Evolutionary conservation across 495 filamentous ascomycete species (phyloP), one percentile per base, ranked within the genome.

Genomic region (Lophium mytilinum): DNA sequence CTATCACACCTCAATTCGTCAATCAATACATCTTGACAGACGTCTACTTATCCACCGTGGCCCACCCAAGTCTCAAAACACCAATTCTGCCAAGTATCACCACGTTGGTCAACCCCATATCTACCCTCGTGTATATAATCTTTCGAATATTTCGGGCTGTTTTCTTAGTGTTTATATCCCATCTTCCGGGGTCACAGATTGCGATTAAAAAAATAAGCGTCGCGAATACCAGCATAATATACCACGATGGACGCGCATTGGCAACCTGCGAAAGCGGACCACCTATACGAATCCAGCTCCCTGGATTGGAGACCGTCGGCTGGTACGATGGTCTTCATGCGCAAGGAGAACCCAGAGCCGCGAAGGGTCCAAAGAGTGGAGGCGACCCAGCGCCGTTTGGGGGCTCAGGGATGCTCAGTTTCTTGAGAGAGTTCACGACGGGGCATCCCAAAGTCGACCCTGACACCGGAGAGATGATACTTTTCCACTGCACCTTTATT

Each of bases 181-280:
- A 73, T 30, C 52, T 83, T 0, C 74, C 79, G 1, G 80, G 78
- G 9, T 79, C 78, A 2, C 70, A 71, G 47, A 75, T 72, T 55
- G 66, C 62, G 0, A 78, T 86, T 57, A 83, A 76, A 58, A 81
- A 74, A 62, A 81, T 83, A 30, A 84, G 83, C 60, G 81, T 82
- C 19, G 82, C 80, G 6, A 87, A 87, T 56, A 87, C 83, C 11
- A 71, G 70, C 0, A 68, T 86, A 19, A 9, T 82, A 1, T 85
- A 81, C 60, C 84, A 86, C 63, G 83, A 86, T 69, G 79, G 82
- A 3, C 69, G 82, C 56, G 82, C 82, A 30, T 57, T 87, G 54
- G 83, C 83, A 11, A 83, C 80, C 1, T 86, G 81, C 63, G 83
- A 86, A 64, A 84, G 78, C 53, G 84, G 84, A 3, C 82, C 83